A percentile compares a stretch with the other conserved stretches of the same genome.
These are phyloP conservation scores for Chaetomium sp. DNA, from an alignment of 2,329 filamentous ascomycete genomes.

Conservation along the genomic window DNA sequence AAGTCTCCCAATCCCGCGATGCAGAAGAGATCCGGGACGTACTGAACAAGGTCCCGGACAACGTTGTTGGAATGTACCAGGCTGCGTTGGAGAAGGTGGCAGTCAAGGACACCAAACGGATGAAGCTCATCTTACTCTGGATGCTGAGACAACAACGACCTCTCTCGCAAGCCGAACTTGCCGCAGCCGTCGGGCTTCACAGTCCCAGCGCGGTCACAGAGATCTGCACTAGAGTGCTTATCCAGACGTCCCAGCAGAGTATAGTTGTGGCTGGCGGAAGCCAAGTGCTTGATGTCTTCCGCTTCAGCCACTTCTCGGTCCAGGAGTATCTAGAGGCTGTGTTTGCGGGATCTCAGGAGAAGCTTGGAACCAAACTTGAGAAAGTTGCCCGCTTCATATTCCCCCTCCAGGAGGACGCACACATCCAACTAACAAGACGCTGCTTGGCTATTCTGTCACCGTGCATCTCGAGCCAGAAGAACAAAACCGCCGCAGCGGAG, in stretches of 20 bases:
- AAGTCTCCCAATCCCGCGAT: not conserved
- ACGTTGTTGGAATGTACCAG: not conserved
- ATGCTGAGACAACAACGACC: not conserved
- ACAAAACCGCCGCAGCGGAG: not conserved
- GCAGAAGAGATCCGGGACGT: not conserved
- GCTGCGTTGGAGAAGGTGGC: not conserved
- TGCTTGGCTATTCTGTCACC: not conserved
- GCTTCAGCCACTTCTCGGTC: not conserved
- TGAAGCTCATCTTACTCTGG: not conserved
- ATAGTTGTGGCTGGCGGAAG: not conserved
- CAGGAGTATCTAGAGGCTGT: not conserved
- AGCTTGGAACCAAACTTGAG: not conserved
- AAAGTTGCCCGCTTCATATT: not conserved
- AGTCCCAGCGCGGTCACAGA: not conserved
- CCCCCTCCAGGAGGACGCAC: not conserved
- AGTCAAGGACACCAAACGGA: not conserved
- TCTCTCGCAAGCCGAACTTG: not conserved
- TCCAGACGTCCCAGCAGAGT: not conserved
- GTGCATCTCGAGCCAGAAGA: not conserved
- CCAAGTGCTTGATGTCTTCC: not conserved
- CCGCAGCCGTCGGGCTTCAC: not conserved
- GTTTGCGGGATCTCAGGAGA: not conserved
- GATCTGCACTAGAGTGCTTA: not conserved
- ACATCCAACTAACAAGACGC: not conserved
- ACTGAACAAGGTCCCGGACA: not conserved